Conservation (phyloP, 2,329 filamentous ascomycete species). For the Aspergillus sp. region DNA sequence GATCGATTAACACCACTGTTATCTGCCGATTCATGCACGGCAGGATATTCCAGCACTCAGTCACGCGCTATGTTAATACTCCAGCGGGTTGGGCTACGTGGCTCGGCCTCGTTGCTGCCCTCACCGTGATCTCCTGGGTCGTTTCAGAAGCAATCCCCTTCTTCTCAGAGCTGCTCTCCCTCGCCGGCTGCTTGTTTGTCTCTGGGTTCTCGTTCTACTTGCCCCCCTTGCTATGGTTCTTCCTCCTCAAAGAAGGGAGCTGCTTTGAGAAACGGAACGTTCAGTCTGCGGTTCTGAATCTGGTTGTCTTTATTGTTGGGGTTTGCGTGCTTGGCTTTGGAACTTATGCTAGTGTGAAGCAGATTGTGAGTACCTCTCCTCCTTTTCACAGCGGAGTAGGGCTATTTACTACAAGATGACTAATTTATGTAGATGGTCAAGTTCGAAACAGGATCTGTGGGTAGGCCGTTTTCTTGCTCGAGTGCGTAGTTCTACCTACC, state of each 20-base stretch:
- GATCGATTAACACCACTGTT: conserved; percentile 38
- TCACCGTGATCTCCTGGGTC: conserved; percentile 79
- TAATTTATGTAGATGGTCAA: too few species aligned
- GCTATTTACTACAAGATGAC: too few species aligned
- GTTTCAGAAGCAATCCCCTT: conserved; percentile 84
- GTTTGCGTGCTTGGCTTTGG: conserved; percentile 74
- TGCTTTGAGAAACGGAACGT: conserved; percentile 42
- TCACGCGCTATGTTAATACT: conserved; percentile 37
- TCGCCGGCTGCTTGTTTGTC: conserved; percentile 68
- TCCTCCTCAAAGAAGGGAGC: conserved; percentile 27
- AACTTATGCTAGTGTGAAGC: conserved; percentile 66
- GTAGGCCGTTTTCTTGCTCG: too few species aligned
- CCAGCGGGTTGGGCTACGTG: conserved; percentile 37
- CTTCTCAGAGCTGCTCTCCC: conserved; percentile 64
- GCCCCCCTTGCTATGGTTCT: conserved; percentile 45
- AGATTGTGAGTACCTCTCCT: conserved; percentile 30
- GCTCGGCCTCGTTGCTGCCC: conserved; percentile 37
- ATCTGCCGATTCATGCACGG: conserved; percentile 34
- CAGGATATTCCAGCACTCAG: conserved; percentile 31
- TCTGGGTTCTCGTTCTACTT: conserved; percentile 84
- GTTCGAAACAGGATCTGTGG: too few species aligned
- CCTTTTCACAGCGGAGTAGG: background rate
- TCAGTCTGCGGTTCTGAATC: conserved; percentile 62
- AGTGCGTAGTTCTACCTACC: too few species aligned
- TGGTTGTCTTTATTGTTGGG: conserved; percentile 68